Percentiles rank a stretch among this genome's conserved stretches.
These are phyloP conservation scores for Tilletia walkeri DNA, from an alignment of 1,284 basidiomycete species.

Conservation along the genomic window DNA sequence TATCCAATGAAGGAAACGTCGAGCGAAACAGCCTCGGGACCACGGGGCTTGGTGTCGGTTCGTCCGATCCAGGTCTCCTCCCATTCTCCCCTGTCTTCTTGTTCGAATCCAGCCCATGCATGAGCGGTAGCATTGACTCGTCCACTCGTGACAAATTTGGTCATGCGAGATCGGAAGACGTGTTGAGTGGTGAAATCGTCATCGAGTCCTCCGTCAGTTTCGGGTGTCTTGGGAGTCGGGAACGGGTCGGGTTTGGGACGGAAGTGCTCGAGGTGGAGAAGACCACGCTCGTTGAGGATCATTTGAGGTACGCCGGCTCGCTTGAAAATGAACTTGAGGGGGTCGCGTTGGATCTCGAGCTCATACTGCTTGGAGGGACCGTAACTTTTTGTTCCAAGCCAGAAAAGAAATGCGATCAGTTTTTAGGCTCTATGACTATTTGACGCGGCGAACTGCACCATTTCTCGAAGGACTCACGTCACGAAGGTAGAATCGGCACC, in stretches of 20 bases:
- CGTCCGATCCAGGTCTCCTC: constrained; percentile 82
- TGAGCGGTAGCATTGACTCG: constrained; percentile 25
- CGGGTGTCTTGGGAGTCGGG: constrained; percentile 30
- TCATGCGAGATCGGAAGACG: constrained; percentile 39
- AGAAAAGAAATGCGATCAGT: too few species aligned
- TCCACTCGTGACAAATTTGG: neutral
- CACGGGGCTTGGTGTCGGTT: constrained; percentile 92
- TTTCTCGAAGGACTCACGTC: neutral
- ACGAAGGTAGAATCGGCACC: constrained; percentile 1
- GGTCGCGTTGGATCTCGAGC: constrained; percentile 36
- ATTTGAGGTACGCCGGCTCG: constrained; percentile 74
- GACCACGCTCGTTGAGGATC: constrained; percentile 80
- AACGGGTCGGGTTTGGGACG: constrained; percentile 48
- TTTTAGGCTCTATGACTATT: too few species aligned
- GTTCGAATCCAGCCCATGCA: constrained; percentile 49
- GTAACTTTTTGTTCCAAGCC: constrained; percentile 23
- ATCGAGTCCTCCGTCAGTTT: constrained; percentile 25
- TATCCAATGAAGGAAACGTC: constrained; percentile 92
- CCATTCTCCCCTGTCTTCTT: constrained; percentile 71
- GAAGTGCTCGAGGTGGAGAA: constrained; percentile 98
- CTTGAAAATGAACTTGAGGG: constrained; percentile 59
- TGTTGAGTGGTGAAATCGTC: constrained; percentile 23
- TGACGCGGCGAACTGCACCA: too few species aligned
- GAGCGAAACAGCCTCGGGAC: constrained; percentile 89
- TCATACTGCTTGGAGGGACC: constrained; percentile 31